Evolutionary conservation across 768 basidiomycete genomes (phyloP).

Genomic region (Lentinula boryana): DNA sequence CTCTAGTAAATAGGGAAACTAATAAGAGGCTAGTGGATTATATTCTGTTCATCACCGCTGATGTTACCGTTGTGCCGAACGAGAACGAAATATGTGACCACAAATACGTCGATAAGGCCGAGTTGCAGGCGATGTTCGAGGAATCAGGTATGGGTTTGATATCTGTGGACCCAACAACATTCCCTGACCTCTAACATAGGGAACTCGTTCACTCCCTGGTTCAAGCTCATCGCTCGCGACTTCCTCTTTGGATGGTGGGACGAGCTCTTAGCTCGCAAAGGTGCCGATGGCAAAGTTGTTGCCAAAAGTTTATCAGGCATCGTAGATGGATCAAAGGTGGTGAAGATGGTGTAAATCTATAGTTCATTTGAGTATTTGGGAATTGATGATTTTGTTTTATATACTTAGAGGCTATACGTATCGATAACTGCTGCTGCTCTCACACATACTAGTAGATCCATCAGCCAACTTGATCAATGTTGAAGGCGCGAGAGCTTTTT

Average conservation of each 20-base stretch:
- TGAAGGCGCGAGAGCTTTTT: too few relatives aligned
- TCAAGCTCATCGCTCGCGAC: conserved; percentile 95
- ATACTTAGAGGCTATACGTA: too few relatives aligned
- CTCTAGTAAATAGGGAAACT: neutral
- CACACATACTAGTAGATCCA: too few relatives aligned
- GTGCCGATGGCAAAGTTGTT: conserved; percentile 47
- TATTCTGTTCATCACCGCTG: conserved; percentile 88
- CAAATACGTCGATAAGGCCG: conserved; percentile 87
- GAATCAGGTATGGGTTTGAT: conserved; percentile 48
- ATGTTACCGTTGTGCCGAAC: conserved; percentile 81
- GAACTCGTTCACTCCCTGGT: conserved; percentile 97
- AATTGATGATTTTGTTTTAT: too few relatives aligned
- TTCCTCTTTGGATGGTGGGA: conserved; percentile 99
- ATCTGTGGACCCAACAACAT: neutral
- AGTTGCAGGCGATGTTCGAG: conserved; percentile 88
- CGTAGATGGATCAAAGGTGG: conserved; percentile 67
- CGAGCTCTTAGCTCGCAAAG: conserved; percentile 63
- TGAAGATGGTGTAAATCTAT: conserved; percentile 44
- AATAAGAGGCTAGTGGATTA: conserved; percentile 75
- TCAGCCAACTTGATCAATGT: too few relatives aligned
- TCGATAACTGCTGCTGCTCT: too few relatives aligned
- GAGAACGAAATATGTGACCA: conserved; percentile 86
- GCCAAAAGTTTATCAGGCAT: conserved; percentile 61
- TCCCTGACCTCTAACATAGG: conserved; percentile 30
- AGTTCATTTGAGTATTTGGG: too few relatives aligned